Conservation (phyloP, 2,329 filamentous ascomycete genomes). For the Ophiosphaerella herpotricha region DNA sequence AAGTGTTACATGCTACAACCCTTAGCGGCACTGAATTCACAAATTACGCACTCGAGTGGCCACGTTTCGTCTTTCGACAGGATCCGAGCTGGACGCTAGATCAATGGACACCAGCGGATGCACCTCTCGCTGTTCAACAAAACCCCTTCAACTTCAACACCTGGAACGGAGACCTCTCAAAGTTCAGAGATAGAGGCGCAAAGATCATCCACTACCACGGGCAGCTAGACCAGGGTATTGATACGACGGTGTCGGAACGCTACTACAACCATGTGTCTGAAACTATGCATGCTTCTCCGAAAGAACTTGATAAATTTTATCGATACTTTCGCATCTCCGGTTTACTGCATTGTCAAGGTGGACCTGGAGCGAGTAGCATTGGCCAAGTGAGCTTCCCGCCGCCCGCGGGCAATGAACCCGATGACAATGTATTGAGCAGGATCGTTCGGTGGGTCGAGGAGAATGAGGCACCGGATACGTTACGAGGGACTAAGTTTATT, state of each 20-base stretch:
- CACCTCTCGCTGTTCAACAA: constrained; percentile 5
- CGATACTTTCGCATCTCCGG: constrained; percentile 56
- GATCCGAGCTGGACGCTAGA: constrained; percentile 7
- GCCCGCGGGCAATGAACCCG: constrained; percentile 1
- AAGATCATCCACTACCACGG: constrained; percentile 34
- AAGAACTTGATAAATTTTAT: constrained; percentile 46
- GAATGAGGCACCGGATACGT: constrained; percentile 19
- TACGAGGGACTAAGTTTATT: constrained; percentile 20
- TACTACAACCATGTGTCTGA: constrained; percentile 52
- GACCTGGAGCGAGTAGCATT: constrained; percentile 45
- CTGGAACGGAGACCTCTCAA: constrained; percentile 18
- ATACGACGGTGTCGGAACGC: too few relatives aligned
- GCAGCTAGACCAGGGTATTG: too few relatives aligned
- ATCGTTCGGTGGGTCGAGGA: constrained; percentile 28
- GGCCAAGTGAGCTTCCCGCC: constrained; percentile 19
- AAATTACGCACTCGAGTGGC: constrained; percentile 12
- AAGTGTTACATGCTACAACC: background rate
- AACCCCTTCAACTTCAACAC: constrained; percentile 20
- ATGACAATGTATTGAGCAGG: constrained; percentile 43
- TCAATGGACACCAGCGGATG: constrained; percentile 2
- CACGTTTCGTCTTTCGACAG: constrained; percentile 17
- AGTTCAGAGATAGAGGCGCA: constrained; percentile 21
- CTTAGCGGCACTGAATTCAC: background rate
- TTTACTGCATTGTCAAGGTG: constrained; percentile 55
- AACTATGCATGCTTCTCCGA: constrained; percentile 38